Base-by-base conservation (phyloP, 2,329 filamentous ascomycete species). In the Penicillium frequentans region DNA sequence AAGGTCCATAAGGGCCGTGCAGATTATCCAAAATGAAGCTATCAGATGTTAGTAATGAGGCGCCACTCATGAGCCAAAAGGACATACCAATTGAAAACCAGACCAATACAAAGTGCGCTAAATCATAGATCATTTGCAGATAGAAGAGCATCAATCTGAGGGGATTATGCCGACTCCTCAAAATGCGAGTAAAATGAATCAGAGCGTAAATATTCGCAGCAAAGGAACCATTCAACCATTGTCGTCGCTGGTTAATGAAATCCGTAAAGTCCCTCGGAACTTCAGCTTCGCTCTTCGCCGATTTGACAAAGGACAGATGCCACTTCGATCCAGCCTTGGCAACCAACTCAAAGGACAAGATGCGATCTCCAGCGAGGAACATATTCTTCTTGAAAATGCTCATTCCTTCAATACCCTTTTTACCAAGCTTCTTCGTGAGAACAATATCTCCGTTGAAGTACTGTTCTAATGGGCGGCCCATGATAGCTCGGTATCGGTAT, bases 1-100 rank as follows among this genome's bases (percentile, higher is more conserved):
- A 53, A 98, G 87, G 73, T 96, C 89, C 90, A 98, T 96, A 74
- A 98, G 96, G 73, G 97, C 90, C 50, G 88, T 88, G n/a, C 92
- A 97, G 27, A 93, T 97, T 59, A 98, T 87, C 84, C 91, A 98
- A 86, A 95, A 98, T 48, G 93, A 95, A 70, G 91, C 90, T 78
- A 26, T 29, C 14, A 3, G 2, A 23, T 23, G 35, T 57, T 29
- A 55, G 52, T 24, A 24, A 37, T 31, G 29, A 24, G 5, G 10
- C 14, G 14, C n/a, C 23, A 39, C 11, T 8, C 26, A 42, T n/a
- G 19, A 43, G n/a, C 11, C 10, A 16, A 24, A 11, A 6, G 0
- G 5, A 46, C 57, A 35, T 56, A 59, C 57, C 57, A 11, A 59
- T 46, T 19, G 53, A 56, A 23, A 59, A 56, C 57, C 57, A 59